Evolutionary conservation across 1,139 yeast species (phyloP).

Genomic region (Yamadazyma dushanensis): DNA sequence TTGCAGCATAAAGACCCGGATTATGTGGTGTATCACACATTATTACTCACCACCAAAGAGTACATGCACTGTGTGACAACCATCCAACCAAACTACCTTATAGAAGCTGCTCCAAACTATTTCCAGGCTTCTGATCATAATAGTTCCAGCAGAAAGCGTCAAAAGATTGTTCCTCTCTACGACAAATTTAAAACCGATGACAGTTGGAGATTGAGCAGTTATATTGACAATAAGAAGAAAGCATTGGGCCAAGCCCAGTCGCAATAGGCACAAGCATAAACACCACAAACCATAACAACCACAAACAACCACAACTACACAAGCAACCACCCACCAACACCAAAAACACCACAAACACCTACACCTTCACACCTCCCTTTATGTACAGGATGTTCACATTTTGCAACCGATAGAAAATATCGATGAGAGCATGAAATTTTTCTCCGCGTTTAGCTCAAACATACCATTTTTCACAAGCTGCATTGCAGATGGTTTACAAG

Average conservation of each 20-base stretch:
- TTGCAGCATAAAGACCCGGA: slow-evolving; percentile 73
- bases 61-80: slow-evolving; percentile 87
- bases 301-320: no score
- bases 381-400: no score
- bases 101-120: slow-evolving; percentile 83
- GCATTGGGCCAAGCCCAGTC: slow-evolving; percentile 28
- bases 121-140: slow-evolving; percentile 58
- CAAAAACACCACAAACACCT: no score
- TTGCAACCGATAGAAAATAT: no score
- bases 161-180: slow-evolving; percentile 62
- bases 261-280: not conserved
- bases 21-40: slow-evolving; percentile 80
- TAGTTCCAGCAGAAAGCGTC: slow-evolving; percentile 26
- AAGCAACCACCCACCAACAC: no score
- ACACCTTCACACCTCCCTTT: no score
- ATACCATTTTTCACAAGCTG: slow-evolving; percentile 10
- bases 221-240: slow-evolving; percentile 31
- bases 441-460: slow-evolving; percentile 10
- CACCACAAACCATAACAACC: no score
- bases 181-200: slow-evolving; percentile 54
- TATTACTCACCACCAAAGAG: slow-evolving; percentile 79
- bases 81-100: slow-evolving; percentile 83
- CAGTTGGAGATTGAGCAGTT: slow-evolving; percentile 44
- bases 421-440: slow-evolving; percentile 20
- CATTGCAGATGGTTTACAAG: no score